phyloP scores from a whole-genome alignment of 208 protist genomes.

The Leptomonas pyrrhocoris region DNA sequence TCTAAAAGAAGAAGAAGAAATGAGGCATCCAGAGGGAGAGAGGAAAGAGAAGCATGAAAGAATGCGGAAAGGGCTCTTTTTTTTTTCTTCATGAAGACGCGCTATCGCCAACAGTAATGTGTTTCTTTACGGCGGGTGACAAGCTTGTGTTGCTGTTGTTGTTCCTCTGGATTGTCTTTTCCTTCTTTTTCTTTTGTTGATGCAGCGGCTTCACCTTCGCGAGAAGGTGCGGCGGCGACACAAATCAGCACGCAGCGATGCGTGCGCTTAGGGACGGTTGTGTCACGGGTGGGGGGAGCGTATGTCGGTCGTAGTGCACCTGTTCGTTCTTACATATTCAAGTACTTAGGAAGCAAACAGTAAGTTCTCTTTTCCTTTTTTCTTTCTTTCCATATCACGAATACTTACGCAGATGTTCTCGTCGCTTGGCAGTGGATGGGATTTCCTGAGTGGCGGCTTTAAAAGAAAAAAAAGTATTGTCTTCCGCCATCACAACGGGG shows the following conservation, averaged over 20 bases:
- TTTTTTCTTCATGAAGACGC: neutral
- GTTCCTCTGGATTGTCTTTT: too few species aligned
- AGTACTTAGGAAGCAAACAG: conserved; percentile 15
- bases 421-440: too few species aligned
- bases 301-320: neutral
- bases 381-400: neutral
- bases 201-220: neutral
- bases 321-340: conserved; percentile 15
- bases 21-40: neutral
- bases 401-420: neutral
- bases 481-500: too few species aligned
- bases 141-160: too few species aligned
- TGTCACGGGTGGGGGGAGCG: neutral
- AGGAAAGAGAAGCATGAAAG: neutral
- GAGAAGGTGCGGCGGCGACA: neutral
- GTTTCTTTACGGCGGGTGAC: too few species aligned
- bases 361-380: conserved; percentile 12
- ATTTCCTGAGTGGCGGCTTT: too few species aligned
- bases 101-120: too few species aligned
- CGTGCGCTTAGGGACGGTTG: neutral
- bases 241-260: neutral
- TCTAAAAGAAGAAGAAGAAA: conserved; percentile 38
- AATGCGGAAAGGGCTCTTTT: too few species aligned
- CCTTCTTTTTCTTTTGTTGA: too few species aligned
- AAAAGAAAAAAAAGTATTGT: too few species aligned